Conservation (phyloP, 1,139 yeast species). For the Hyphopichia wangnamkhiaoensis region DNA sequence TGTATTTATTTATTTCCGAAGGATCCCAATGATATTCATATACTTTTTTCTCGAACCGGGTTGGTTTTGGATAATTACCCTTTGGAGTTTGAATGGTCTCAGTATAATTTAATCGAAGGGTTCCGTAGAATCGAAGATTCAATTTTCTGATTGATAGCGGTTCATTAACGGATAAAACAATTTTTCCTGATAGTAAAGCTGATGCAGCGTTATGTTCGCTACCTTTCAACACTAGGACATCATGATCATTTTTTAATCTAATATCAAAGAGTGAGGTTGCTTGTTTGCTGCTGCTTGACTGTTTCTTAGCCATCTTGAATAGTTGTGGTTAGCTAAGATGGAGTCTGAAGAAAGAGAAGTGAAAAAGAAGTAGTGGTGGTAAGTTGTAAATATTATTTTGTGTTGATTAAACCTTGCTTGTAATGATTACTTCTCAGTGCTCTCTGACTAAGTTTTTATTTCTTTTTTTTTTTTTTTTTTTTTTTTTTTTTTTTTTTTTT, state of each 20-base stretch:
- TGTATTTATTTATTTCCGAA: slow-evolving; percentile 46
- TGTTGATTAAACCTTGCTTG: no score
- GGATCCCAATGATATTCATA: slow-evolving; percentile 81
- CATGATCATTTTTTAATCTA: slow-evolving; percentile 70
- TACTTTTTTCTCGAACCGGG: slow-evolving; percentile 61
- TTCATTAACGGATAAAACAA: slow-evolving; percentile 75
- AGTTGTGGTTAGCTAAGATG: neutral
- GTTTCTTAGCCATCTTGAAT: slow-evolving; percentile 18
- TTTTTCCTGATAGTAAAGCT: slow-evolving; percentile 70
- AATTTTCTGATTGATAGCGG: slow-evolving; percentile 70
- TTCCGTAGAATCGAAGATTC: slow-evolving; percentile 63
- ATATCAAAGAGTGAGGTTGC: slow-evolving; percentile 57
- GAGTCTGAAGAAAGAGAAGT: no score
- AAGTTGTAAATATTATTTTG: no score
- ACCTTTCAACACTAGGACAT: slow-evolving; percentile 82
- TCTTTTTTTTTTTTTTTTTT: neutral
- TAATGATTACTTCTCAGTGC: no score
- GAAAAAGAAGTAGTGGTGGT: no score
- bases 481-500: no score
- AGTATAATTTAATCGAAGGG: slow-evolving; percentile 59
- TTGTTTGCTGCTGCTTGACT: slow-evolving; percentile 16
- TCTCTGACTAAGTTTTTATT: neutral
- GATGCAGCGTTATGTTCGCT: slow-evolving; percentile 76
- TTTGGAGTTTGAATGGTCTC: slow-evolving; percentile 49
- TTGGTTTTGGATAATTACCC: slow-evolving; percentile 51